A percentile compares a stretch with the other conserved stretches of the same genome.
Conservation (phyloP, 257 asterid genomes). For the Pogostemon cablin region DNA sequence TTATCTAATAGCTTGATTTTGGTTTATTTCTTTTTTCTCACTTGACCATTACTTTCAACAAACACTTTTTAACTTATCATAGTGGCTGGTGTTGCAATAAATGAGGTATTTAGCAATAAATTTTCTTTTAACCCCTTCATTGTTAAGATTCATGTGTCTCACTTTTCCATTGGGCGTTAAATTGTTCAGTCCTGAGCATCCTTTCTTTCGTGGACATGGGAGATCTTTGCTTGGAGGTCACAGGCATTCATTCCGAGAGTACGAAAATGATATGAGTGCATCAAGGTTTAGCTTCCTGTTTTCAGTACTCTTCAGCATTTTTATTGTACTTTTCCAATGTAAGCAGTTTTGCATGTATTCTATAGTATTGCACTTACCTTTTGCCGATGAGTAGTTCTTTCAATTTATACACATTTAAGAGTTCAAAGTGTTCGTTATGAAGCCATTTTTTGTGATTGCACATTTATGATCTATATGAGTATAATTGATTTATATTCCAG, state of each 20-base stretch:
- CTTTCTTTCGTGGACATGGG: slow-evolving; percentile 73
- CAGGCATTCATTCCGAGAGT: slow-evolving; percentile 57
- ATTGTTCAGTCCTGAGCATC: slow-evolving; percentile 74
- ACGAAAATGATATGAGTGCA: slow-evolving; percentile 54
- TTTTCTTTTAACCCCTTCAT: background rate
- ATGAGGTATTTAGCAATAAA: background rate
- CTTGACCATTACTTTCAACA: background rate
- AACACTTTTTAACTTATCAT: slow-evolving; percentile 2
- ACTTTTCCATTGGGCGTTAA: background rate
- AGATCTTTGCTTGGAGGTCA: slow-evolving; percentile 87
- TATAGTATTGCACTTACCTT: background rate
- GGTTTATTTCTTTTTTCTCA: background rate
- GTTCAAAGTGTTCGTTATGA: slow-evolving; percentile 1
- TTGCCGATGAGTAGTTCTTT: background rate
- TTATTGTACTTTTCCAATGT: background rate
- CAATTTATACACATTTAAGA: slow-evolving; percentile 6
- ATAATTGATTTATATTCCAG: background rate
- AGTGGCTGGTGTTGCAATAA: slow-evolving; percentile 8
- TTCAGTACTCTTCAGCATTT: slow-evolving; percentile 23
- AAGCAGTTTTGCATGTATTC: background rate
- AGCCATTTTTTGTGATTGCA: background rate
- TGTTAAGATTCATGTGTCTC: slow-evolving; percentile 13
- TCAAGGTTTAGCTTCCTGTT: slow-evolving; percentile 61
- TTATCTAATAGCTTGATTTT: background rate
- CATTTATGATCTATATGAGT: slow-evolving; percentile 20